Evolutionary conservation across 306 rosid species (phyloP).

Genomic region (Prunus mira): DNA sequence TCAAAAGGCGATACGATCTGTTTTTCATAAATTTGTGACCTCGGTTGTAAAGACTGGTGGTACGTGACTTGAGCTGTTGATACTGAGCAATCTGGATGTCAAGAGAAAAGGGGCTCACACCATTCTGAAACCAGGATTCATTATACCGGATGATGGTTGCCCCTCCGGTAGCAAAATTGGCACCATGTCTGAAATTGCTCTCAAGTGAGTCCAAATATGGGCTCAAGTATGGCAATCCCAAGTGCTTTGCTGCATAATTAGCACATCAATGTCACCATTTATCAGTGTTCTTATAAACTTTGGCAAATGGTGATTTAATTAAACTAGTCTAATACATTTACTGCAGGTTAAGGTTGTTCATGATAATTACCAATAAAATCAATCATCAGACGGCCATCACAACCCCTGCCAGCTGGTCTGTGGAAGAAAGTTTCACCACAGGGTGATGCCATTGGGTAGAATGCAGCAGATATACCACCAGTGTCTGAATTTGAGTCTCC

Average conservation of each 20-base stretch:
- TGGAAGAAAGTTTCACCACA: conserved; percentile 64
- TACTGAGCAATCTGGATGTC: conserved; percentile 64
- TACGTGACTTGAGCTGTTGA: conserved; percentile 55
- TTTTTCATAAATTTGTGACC: conserved; percentile 21
- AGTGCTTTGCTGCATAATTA: conserved; percentile 46
- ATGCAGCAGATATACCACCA: conserved; percentile 59
- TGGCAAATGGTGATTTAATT: background rate
- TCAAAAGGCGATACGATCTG: background rate
- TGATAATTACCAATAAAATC: conserved; percentile 54
- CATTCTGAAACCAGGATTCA: conserved; percentile 44
- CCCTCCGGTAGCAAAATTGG: conserved; percentile 84
- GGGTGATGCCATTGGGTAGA: conserved; percentile 44
- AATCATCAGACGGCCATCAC: conserved; percentile 69
- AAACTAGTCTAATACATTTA: background rate
- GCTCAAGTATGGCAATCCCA: conserved; percentile 49
- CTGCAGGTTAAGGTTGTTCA: background rate
- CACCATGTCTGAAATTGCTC: conserved; percentile 67
- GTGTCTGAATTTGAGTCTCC: conserved; percentile 83
- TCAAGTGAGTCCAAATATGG: conserved; percentile 72
- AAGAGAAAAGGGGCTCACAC: conserved; percentile 61
- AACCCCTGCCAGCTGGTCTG: conserved; percentile 51
- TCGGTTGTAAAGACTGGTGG: conserved; percentile 37
- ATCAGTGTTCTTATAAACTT: background rate
- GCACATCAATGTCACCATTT: background rate
- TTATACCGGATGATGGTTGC: conserved; percentile 56